These are phyloP conservation scores for Myotisia sp. DNA, from an alignment of 2,329 filamentous ascomycete species.

Conservation along the genomic window DNA sequence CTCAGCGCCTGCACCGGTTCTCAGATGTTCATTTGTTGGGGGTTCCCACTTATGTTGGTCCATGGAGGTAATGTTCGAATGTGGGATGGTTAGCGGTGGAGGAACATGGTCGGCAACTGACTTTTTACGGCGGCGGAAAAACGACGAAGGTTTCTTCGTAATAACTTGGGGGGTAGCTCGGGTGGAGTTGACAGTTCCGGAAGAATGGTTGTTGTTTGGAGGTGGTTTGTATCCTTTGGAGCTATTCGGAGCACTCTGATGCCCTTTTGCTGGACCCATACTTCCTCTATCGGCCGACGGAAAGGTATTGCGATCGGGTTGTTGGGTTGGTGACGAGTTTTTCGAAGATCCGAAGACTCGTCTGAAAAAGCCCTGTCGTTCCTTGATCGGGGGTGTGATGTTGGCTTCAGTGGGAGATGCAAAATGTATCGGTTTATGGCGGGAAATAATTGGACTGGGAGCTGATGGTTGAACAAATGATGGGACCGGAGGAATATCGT, in stretches of 20 bases:
- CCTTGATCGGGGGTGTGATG: conserved; percentile 39
- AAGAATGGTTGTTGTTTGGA: conserved; percentile 15
- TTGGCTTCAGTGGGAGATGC: conserved; percentile 23
- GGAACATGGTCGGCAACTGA: conserved; percentile 52
- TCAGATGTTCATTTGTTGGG: conserved; percentile 13
- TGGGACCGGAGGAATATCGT: conserved; percentile 30
- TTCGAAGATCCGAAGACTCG: conserved; percentile 73
- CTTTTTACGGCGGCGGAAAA: conserved; percentile 89
- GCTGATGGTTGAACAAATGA: conserved; percentile 36
- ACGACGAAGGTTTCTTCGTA: conserved; percentile 85
- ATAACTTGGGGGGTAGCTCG: conserved; percentile 35
- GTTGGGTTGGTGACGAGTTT: conserved; percentile 24
- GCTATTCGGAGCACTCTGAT: conserved; percentile 12
- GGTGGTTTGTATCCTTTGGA: conserved; percentile 17
- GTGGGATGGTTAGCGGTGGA: conserved; percentile 41
- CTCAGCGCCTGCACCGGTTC: conserved; percentile 15
- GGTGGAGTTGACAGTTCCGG: conserved; percentile 13
- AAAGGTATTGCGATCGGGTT: conserved; percentile 4
- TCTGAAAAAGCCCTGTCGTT: conserved; percentile 78
- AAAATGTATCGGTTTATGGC: conserved; percentile 31
- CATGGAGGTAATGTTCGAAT: conserved; percentile 26
- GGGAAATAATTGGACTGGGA: conserved; percentile 40
- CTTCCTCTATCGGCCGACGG: conserved; percentile 2
- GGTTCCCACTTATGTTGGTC: conserved; percentile 12
- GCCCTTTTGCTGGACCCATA: conserved; percentile 5